These are phyloP conservation scores for Starmerella apis DNA, from an alignment of 805 yeast genomes.

Conservation along the genomic window DNA sequence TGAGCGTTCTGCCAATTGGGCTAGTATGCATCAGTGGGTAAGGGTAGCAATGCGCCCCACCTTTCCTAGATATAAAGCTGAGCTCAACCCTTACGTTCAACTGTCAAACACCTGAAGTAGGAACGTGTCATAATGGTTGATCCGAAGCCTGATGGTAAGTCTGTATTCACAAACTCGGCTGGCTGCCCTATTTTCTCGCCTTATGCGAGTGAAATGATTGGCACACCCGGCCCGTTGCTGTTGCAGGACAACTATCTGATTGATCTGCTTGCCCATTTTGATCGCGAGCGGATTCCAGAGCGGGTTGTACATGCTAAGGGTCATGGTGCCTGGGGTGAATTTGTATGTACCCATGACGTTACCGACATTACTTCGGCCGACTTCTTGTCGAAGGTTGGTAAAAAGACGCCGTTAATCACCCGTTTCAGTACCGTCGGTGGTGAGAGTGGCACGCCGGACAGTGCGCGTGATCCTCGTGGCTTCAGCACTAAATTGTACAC, in stretches of 20 bases:
- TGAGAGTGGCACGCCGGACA: constrained; percentile 55
- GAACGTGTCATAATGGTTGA: constrained; percentile 9
- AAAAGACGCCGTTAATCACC: constrained; percentile 55
- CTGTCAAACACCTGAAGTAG: too few relatives aligned
- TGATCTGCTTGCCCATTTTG: constrained; percentile 50
- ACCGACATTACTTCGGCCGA: constrained; percentile 39
- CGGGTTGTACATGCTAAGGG: constrained; percentile 62
- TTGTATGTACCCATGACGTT: constrained; percentile 49
- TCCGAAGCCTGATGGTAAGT: constrained; percentile 22
- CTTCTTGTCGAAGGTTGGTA: constrained; percentile 65
- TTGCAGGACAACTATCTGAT: constrained; percentile 49
- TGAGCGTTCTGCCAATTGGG: neutral
- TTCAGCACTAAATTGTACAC: constrained; percentile 56
- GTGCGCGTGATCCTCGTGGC: constrained; percentile 62
- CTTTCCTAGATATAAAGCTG: too few relatives aligned
- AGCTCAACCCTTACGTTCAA: too few relatives aligned
- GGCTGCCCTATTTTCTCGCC: constrained; percentile 51
- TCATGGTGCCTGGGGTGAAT: constrained; percentile 51
- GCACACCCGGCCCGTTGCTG: constrained; percentile 47
- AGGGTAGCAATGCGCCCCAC: neutral
- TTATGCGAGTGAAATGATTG: constrained; percentile 44
- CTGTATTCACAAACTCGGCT: constrained; percentile 39
- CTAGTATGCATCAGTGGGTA: neutral
- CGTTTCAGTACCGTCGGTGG: constrained; percentile 64
- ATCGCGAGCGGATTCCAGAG: constrained; percentile 56